Evolutionary conservation across 768 basidiomycete genomes (phyloP), one percentile per base, ranked within the genome.

Genomic region (Baorangia bicolor): DNA sequence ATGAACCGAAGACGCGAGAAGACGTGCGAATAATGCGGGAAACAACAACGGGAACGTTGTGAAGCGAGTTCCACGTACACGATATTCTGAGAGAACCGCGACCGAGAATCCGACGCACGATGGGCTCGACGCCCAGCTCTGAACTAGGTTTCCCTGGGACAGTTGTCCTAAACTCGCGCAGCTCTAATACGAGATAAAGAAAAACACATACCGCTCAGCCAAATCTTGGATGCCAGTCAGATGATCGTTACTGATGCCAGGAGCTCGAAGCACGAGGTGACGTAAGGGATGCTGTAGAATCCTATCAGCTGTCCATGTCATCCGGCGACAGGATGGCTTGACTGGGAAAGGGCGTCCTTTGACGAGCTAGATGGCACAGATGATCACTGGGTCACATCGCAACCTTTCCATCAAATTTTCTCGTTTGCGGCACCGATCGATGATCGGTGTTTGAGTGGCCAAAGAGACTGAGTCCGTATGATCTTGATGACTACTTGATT

Each of bases 291-390:
- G 35, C 44, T 62, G 54, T 62, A 35, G 13, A 62, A 28, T 20
- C n/a, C 34, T 23, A 30, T 13, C 20, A 31, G 16, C 48, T 51
- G 55, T 28, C 21, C 38, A 28, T 27, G 56, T 53, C 50, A 44
- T 5, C 37, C 30, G 14, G 25, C 12, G 61, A 59, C 62, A 63
- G 45, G n/a, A 37, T 49, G 50, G 40, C 56, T 45, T 39, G 58
- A 57, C 54, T n/a, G 25, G 12, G 37, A 27, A 30, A 27, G 14
- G 51, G 34, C 25, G 33, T n/a, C 53, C 21, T 13, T 25, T 44
- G 40, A 61, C 58, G 46, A 45, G 37, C 16, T 33, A n/a, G 33
- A 45, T 23, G n/a, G n/a, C 27, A 27, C 50, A 20, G 35, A 33
- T 58, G 42, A 31, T 51, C 57, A 23, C 16, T 27, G 13, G 20